A percentile compares a stretch with the other conserved stretches of the same genome.
Conservation (phyloP, 768 basidiomycete species). For the Boletus rubroflammeus region DNA sequence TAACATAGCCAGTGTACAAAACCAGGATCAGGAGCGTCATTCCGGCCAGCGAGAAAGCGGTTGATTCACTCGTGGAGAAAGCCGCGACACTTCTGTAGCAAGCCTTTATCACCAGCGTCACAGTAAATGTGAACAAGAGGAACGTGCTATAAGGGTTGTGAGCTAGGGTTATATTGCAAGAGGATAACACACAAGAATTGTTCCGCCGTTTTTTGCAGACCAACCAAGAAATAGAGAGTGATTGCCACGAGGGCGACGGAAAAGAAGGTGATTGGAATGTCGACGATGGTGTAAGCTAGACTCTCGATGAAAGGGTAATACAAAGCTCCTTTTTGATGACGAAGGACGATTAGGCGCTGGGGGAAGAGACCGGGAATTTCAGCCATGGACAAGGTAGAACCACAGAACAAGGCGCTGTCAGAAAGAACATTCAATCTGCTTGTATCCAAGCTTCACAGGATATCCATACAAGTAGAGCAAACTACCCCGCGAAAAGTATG, state of each 20-base stretch:
- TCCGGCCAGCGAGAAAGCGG: slow-evolving; percentile 38
- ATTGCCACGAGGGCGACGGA: slow-evolving; percentile 7
- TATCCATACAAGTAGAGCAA: slow-evolving; percentile 65
- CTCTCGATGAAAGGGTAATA: slow-evolving; percentile 48
- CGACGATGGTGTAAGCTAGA: slow-evolving; percentile 43
- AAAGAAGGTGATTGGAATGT: slow-evolving; percentile 39
- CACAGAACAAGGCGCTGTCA: slow-evolving; percentile 46
- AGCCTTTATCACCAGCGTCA: slow-evolving; percentile 63
- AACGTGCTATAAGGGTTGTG: slow-evolving; percentile 47
- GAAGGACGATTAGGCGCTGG: slow-evolving; percentile 41
- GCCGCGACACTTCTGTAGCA: slow-evolving; percentile 70
- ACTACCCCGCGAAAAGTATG: slow-evolving; percentile 60
- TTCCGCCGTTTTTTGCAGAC: slow-evolving; percentile 14
- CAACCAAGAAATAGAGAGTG: slow-evolving; percentile 19
- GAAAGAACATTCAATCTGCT: slow-evolving; percentile 7
- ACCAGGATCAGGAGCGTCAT: slow-evolving; percentile 36
- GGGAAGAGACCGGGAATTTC: slow-evolving; percentile 46
- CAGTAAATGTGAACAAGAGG: slow-evolving; percentile 48
- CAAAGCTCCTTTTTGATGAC: slow-evolving; percentile 43
- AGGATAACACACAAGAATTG: slow-evolving; percentile 19
- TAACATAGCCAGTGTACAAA: slow-evolving; percentile 43
- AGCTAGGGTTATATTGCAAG: slow-evolving; percentile 25
- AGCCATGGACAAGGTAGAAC: slow-evolving; percentile 50
- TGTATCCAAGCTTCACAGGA: neutral
- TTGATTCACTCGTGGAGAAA: slow-evolving; percentile 47